Evolutionary conservation across 2,329 filamentous ascomycete species (phyloP).

Genomic region (Pestalotiopsis sp.): DNA sequence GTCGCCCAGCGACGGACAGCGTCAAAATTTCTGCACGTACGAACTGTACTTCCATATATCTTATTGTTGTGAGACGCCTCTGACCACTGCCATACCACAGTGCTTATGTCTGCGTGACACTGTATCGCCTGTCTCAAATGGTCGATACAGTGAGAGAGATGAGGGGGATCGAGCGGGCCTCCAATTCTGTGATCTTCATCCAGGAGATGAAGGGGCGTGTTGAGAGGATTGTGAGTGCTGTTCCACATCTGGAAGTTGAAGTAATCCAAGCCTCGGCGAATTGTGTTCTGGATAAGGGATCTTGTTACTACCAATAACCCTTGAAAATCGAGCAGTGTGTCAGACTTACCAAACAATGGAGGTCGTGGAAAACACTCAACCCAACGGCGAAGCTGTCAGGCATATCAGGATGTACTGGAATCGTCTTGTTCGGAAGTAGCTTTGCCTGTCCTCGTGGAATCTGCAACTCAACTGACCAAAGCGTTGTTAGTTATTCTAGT

Average conservation of each 20-base stretch:
- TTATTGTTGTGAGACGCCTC: not conserved
- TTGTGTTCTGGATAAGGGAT: not conserved
- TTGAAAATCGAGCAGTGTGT: not conserved
- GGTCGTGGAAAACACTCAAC: not conserved
- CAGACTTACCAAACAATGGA: not conserved
- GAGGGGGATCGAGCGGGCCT: not conserved
- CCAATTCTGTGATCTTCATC: not conserved
- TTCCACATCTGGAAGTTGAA: constrained; percentile 7
- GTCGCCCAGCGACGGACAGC: not conserved
- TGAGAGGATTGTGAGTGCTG: constrained; percentile 2
- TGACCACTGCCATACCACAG: not conserved
- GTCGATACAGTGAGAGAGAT: not conserved
- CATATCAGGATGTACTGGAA: not conserved
- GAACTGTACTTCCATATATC: not conserved
- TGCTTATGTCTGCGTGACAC: not conserved
- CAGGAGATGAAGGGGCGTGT: not conserved
- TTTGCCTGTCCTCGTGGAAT: not conserved
- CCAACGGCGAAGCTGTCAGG: constrained; percentile 4
- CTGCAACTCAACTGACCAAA: not conserved
- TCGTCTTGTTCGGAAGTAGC: not conserved
- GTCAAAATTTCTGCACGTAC: not conserved
- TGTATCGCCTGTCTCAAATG: not conserved
- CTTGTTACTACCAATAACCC: not conserved
- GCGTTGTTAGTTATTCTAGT: no score
- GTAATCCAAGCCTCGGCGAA: not conserved